Evolutionary conservation across 306 rosid species (phyloP).

Genomic region (Gastrolobium bilobum): DNA sequence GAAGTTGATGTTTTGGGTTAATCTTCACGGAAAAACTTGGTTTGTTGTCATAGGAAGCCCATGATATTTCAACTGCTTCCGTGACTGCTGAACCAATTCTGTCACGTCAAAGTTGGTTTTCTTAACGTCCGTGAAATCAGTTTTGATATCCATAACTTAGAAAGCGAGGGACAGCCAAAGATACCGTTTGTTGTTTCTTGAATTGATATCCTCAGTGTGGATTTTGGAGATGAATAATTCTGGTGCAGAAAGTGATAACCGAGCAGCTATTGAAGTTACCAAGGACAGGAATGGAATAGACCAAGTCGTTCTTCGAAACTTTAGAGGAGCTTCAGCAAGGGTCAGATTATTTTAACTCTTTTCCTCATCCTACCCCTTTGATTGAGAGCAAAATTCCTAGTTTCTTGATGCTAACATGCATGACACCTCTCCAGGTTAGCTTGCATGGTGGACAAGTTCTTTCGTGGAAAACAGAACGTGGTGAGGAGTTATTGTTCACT

Average conservation of each 20-base stretch:
- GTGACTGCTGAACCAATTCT: slow-evolving; percentile 41
- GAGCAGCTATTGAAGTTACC: slow-evolving; percentile 55
- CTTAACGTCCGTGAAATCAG: slow-evolving; percentile 32
- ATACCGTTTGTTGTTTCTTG: slow-evolving; percentile 38
- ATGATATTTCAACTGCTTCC: slow-evolving; percentile 53
- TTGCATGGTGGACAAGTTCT: slow-evolving; percentile 92
- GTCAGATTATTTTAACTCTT: slow-evolving; percentile 46
- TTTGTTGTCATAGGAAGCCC: slow-evolving; percentile 49
- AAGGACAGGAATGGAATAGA: slow-evolving; percentile 73
- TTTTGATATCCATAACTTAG: slow-evolving; percentile 40
- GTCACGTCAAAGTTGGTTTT: slow-evolving; percentile 41
- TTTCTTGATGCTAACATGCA: not conserved
- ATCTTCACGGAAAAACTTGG: slow-evolving; percentile 57
- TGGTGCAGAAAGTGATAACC: slow-evolving; percentile 53
- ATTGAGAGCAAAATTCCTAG: not conserved
- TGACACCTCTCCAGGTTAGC: slow-evolving; percentile 68
- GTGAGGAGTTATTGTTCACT: slow-evolving; percentile 77
- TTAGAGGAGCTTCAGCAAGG: slow-evolving; percentile 77
- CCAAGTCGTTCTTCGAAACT: slow-evolving; percentile 65
- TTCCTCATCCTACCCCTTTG: not conserved
- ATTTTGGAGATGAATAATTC: slow-evolving; percentile 59
- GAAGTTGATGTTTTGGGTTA: slow-evolving; percentile 62
- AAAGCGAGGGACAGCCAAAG: slow-evolving; percentile 45
- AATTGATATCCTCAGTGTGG: slow-evolving; percentile 46
- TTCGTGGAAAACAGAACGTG: slow-evolving; percentile 85